These are phyloP conservation scores for Sclerotinia sclerotiorum DNA, from an alignment of 2,329 filamentous ascomycete genomes.

Conservation along the genomic window DNA sequence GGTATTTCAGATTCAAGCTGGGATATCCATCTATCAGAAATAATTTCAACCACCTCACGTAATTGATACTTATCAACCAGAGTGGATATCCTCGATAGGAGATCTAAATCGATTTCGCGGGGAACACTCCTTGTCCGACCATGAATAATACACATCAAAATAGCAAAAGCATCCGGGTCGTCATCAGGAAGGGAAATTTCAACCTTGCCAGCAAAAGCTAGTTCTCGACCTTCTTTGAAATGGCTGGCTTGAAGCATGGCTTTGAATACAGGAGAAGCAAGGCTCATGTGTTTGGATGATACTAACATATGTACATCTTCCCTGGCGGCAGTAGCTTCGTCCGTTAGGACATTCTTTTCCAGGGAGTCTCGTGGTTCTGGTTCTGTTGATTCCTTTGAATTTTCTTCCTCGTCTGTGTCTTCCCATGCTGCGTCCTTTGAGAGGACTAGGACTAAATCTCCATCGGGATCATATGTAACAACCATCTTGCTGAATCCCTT, in stretches of 20 bases:
- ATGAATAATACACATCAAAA: conserved; percentile 15
- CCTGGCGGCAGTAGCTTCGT: too few species aligned
- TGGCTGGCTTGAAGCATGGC: conserved; percentile 15
- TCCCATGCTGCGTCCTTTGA: neutral
- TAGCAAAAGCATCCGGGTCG: conserved; percentile 18
- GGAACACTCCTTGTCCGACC: neutral
- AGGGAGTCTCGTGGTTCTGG: neutral
- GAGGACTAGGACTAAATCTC: conserved; percentile 18
- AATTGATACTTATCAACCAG: conserved; percentile 23
- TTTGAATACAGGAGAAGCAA: conserved; percentile 22
- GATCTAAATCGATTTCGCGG: neutral
- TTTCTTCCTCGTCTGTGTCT: neutral
- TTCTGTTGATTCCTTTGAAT: neutral
- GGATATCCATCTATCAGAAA: conserved; percentile 16
- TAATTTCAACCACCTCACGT: conserved; percentile 18
- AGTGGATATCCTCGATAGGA: conserved; percentile 14
- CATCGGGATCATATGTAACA: conserved; percentile 9
- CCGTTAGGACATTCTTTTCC: neutral
- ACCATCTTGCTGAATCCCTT: neutral
- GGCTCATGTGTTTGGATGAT: conserved; percentile 20
- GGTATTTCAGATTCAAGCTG: neutral
- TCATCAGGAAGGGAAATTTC: conserved; percentile 19
- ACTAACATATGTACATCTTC: conserved; percentile 20
- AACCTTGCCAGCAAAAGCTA: conserved; percentile 3
- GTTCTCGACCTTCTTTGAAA: conserved; percentile 14